These are phyloP conservation scores for Flaveria brownii DNA, from an alignment of 129 eudicot genomes.

Conservation along the genomic window DNA sequence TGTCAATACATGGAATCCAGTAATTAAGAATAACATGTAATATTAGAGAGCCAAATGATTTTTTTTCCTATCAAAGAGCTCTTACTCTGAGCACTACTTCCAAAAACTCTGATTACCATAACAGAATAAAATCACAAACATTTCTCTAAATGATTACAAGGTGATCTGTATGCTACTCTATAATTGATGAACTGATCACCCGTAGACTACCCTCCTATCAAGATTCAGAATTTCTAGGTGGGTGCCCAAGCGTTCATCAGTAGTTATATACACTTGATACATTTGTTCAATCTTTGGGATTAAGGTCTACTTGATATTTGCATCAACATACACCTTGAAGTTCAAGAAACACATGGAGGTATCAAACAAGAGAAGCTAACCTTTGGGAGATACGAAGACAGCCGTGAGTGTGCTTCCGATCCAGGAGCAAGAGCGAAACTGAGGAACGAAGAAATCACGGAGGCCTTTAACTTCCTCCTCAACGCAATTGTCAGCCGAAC, in stretches of 20 bases:
- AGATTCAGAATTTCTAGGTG: constrained; percentile 4
- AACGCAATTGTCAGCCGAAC: constrained; percentile 76
- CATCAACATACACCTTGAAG: constrained; percentile 1
- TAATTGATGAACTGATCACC: constrained; percentile 18
- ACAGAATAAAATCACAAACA: background rate
- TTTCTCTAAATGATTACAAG: background rate
- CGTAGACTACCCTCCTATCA: constrained; percentile 1
- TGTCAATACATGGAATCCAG: constrained; percentile 13
- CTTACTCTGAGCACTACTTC: background rate
- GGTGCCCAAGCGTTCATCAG: constrained; percentile 7
- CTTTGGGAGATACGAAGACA: constrained; percentile 58
- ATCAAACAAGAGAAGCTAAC: constrained; percentile 31
- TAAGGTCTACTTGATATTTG: background rate
- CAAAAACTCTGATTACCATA: background rate
- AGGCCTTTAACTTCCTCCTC: constrained; percentile 44
- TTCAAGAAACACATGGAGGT: background rate
- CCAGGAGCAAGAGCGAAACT: constrained; percentile 43
- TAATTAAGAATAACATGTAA: background rate
- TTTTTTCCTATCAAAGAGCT: background rate
- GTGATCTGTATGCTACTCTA: constrained; percentile 4
- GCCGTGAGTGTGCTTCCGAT: constrained; percentile 41
- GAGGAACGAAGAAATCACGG: constrained; percentile 36
- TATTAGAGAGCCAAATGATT: background rate
- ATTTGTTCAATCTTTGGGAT: background rate
- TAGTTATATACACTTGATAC: background rate